A percentile compares a stretch with the other conserved stretches of the same genome.
Evolutionary conservation across 2,329 filamentous ascomycete species (phyloP).

Genomic region (Pseudogymnoascus sp.): DNA sequence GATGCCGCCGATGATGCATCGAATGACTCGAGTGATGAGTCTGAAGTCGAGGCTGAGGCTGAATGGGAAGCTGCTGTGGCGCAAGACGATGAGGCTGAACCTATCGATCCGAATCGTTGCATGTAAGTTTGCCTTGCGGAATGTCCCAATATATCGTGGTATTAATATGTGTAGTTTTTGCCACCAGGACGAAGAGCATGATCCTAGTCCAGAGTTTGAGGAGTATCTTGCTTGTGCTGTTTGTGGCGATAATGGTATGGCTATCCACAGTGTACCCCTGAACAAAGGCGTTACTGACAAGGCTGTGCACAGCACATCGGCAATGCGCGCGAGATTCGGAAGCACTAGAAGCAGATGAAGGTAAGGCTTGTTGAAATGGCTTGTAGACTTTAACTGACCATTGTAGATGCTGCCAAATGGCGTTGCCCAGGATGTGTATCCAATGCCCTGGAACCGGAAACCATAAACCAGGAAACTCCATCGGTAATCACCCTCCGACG

Average conservation of each 20-base stretch:
- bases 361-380: conserved; percentile 40
- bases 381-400: conserved; percentile 13
- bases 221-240: conserved; percentile 50
- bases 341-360: conserved; percentile 52
- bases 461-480: conserved; percentile 19
- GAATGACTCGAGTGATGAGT: conserved; percentile 40
- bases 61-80: conserved; percentile 47
- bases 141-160: conserved; percentile 14
- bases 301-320: conserved; percentile 66
- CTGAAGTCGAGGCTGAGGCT: conserved; percentile 44
- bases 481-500: conserved; percentile 31
- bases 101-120: conserved; percentile 50
- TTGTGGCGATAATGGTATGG: conserved; percentile 15
- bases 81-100: conserved; percentile 46
- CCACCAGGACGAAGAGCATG: conserved; percentile 71
- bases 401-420: conserved; percentile 44
- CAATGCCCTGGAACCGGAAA: conserved; percentile 39
- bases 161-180: conserved; percentile 59
- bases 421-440: conserved; percentile 46
- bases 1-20: conserved; percentile 21
- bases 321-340: conserved; percentile 75
- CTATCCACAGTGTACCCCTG: neutral
- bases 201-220: conserved; percentile 74
- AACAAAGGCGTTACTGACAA: conserved; percentile 18
- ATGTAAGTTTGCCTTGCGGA: conserved; percentile 42